Conservation (phyloP, 2,329 filamentous ascomycete species). For the Leptographium flavum region DNA sequence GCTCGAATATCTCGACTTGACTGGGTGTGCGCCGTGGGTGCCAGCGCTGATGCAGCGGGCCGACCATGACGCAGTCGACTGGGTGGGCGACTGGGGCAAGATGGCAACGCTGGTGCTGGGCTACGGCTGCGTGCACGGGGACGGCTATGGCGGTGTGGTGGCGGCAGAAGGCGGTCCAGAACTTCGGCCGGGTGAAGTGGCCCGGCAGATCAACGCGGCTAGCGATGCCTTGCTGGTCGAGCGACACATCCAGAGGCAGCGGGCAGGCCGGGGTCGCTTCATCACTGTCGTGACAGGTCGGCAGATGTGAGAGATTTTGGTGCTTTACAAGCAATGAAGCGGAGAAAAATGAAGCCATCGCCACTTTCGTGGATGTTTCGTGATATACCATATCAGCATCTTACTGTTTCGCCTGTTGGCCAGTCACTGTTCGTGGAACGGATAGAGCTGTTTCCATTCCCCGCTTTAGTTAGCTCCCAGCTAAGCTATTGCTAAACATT, state of each 20-base stretch:
- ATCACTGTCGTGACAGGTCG: constrained; percentile 9
- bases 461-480: too few relatives aligned
- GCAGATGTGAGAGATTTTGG: not conserved
- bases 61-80: constrained; percentile 36
- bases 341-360: too few relatives aligned
- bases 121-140: not conserved
- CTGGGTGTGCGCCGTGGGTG: constrained; percentile 43
- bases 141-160: not conserved
- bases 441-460: too few relatives aligned
- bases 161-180: not conserved
- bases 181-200: constrained; percentile 4
- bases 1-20: constrained; percentile 47
- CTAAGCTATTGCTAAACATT: too few relatives aligned
- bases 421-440: too few relatives aligned
- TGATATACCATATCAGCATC: too few relatives aligned
- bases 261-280: constrained; percentile 11
- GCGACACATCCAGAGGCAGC: constrained; percentile 10
- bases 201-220: constrained; percentile 4
- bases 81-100: constrained; percentile 22
- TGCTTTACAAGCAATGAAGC: too few relatives aligned
- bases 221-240: constrained; percentile 8
- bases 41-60: constrained; percentile 27
- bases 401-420: too few relatives aligned
- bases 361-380: too few relatives aligned
- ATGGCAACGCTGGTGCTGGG: constrained; percentile 10